Evolutionary conservation across 1,139 yeast species (phyloP), one percentile per base, ranked within the genome.

Genomic region (Zygosaccharomyces sapae): DNA sequence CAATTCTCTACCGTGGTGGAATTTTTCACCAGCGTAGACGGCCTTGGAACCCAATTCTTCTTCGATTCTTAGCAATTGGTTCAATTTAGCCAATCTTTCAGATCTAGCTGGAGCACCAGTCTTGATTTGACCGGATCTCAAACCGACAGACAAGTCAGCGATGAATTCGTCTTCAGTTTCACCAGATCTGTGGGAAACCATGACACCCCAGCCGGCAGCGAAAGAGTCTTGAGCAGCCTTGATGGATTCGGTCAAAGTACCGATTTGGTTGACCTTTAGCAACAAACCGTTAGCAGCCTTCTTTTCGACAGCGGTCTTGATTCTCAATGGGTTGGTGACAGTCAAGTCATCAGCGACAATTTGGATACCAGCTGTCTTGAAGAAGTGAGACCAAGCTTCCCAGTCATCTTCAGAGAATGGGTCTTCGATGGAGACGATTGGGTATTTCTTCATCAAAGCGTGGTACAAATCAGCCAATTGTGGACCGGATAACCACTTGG

Each of bases 51-150:
- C 97, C 70, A 90, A 85, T 77, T 85, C 88, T 78, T 90, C 95
- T 81, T 90, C 97, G 67, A 90, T 90, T 79, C 97, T 87, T 73
- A 90, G 81, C 74, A 90, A 84, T 80, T 89, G 95, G 83, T 86
- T 86, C 74, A 84, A 84, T 80, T 90, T 90, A 71, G 97, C 97
- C 74, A 90, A 83, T 83, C 97, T 89, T 80, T 90, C 97, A 61
- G 96, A 87, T 81, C 97, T 88, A 63, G 96, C 95, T 71, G 97
- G 96, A 70, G 97, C 97, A 83, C 97, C 97, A 64, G 96, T 86
- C 89, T 90, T 90, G 75, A 90, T 84, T 81, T 90, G 96, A 72
- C 96, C 97, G 62, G 95, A 69, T 81, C 97, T 86, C 72, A 90
- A 80, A 78, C 97, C 97, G 66, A 90, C 96, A 64, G 89, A 78